Evolutionary conservation across 1,284 basidiomycete genomes (phyloP).

Genomic region (Fomitopsis palustris): DNA sequence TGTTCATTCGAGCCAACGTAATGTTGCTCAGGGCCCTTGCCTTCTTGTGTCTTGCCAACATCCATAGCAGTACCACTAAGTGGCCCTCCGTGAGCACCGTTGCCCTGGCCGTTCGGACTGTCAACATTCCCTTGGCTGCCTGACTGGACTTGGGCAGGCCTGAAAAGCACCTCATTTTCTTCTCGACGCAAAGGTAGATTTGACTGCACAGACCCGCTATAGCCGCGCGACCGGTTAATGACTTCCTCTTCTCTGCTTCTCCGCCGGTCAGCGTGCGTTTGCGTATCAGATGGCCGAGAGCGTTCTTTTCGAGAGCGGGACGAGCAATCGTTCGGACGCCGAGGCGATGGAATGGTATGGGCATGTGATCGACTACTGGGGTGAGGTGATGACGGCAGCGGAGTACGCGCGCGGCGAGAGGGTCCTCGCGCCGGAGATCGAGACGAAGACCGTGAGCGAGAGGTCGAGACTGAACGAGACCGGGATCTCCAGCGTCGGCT

Average conservation of each 20-base stretch:
- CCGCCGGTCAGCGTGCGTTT: background rate
- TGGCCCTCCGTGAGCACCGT: background rate
- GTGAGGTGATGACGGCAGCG: constrained; percentile 1
- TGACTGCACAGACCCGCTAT: background rate
- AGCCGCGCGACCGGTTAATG: background rate
- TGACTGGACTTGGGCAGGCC: background rate
- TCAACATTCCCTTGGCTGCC: background rate
- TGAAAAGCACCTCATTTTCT: background rate
- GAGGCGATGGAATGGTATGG: background rate
- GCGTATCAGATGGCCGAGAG: background rate
- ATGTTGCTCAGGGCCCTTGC: background rate
- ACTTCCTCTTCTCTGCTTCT: background rate
- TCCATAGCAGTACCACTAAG: background rate
- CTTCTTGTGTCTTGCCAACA: background rate
- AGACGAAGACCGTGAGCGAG: constrained; percentile 15
- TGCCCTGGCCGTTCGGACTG: background rate
- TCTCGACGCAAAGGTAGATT: background rate
- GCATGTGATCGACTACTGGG: constrained; percentile 4
- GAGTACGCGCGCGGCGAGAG: constrained; percentile 1
- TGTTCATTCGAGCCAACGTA: background rate
- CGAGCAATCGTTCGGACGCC: background rate
- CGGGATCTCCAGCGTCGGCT: constrained; percentile 38
- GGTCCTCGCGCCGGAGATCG: constrained; percentile 8
- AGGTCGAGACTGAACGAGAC: constrained; percentile 17
- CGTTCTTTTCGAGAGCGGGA: constrained; percentile 2